A percentile compares a stretch with the other conserved stretches of the same genome.
phyloP scores from a whole-genome alignment of 148 eudicot genomes.

The Gaultheria prostrata region DNA sequence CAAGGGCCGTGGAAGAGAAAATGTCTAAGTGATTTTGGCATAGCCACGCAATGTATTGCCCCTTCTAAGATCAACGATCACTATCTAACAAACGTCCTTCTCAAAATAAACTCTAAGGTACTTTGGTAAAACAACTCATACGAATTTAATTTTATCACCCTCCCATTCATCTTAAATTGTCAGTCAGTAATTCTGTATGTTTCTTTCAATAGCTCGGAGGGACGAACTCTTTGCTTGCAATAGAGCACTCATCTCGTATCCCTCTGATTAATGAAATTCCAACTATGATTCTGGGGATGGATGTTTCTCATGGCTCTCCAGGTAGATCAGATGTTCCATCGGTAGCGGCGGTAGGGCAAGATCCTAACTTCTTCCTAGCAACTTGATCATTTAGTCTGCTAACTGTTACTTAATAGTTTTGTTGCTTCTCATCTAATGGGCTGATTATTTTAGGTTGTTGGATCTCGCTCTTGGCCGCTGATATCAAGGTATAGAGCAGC shows the following conservation, averaged over 20 bases:
- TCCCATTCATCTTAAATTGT: neutral
- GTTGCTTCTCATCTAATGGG: constrained; percentile 3
- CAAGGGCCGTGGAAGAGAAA: constrained; percentile 94
- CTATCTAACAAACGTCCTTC: constrained; percentile 85
- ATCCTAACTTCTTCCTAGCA: neutral
- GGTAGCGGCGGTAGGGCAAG: constrained; percentile 71
- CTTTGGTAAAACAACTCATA: constrained; percentile 11
- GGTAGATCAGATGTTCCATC: constrained; percentile 78
- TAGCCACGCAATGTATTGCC: constrained; percentile 77
- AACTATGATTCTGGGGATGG: constrained; percentile 94
- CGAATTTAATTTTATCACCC: neutral
- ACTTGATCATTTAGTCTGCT: neutral
- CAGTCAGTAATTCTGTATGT: neutral
- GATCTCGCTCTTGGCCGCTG: constrained; percentile 81
- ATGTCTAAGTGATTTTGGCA: constrained; percentile 63
- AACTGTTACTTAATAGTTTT: neutral
- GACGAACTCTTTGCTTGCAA: constrained; percentile 72
- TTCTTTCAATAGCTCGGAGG: constrained; percentile 74
- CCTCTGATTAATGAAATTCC: constrained; percentile 72
- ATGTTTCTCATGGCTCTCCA: constrained; percentile 92
- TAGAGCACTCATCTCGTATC: constrained; percentile 56
- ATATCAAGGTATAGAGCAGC: constrained; percentile 91
- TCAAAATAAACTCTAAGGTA: constrained; percentile 92
- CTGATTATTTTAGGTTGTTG: constrained; percentile 63
- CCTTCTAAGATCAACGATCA: constrained; percentile 77